Base-by-base conservation (phyloP, 805 yeast species). In the Nakazawaea laoshanensis region DNA sequence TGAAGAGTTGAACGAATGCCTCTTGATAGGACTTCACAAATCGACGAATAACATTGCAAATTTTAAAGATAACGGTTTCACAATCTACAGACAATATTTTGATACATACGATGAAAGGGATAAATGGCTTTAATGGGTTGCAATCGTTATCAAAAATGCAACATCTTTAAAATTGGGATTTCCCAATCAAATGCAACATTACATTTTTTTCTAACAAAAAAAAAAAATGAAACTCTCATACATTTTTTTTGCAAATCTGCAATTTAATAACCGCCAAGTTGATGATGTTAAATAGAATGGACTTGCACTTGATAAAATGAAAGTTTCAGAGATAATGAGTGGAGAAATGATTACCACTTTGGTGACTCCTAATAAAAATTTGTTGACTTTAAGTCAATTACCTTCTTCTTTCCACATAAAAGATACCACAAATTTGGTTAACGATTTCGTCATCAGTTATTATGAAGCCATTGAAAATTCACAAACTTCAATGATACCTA, bases 41-140 rank as follows among this genome's bases (percentile, higher is more conserved):
- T 13, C 29, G 11, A 21, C 28, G 18, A 36, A 36, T 16, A 36
- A 36, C 23, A 31, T 36, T 23, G 27, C 27, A 18, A 36, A 36
- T 19, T 42, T 49, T 27, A 33, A 37, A 19, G 44, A 41, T 12
- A 41, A 46, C 28, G 57, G 57, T 6, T 51, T 51, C 27, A 37
- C 39, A 14, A 36, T 42, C n/a, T 40, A 35, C 27, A 35, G 40
- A 30, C 45, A 41, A 12, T 52, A 51, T 26, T 45, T 42, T 24
- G 30, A 47, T 4, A 23, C 24, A 24, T 49, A 42, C 35, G 55
- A 45, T 13, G 37, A 35, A 19, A 48, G 42, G 37, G 47, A 43
- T 16, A 30, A 30, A 12, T 35, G 38, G 38, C 15, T 30, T 6
- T 25, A 12, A 14, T 21, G 20, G 19, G 27, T 11, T n/a, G 26